These are phyloP conservation scores for Mimosa bimucronata DNA, from an alignment of 306 rosid genomes.

Conservation along the genomic window DNA sequence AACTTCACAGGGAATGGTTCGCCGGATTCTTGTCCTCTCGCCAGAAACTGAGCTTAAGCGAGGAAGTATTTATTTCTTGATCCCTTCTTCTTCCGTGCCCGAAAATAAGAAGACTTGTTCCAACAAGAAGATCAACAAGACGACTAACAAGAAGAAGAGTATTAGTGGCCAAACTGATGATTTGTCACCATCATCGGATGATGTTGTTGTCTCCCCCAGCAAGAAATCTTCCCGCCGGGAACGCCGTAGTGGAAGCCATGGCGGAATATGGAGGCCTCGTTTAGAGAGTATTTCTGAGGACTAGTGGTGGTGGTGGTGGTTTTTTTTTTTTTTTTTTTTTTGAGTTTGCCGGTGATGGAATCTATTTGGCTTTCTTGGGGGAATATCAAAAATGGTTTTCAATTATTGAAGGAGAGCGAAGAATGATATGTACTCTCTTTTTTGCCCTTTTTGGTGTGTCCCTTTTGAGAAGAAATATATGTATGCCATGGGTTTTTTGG, in stretches of 20 bases:
- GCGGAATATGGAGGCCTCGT: slow-evolving; percentile 71
- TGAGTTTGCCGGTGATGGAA: slow-evolving; percentile 37
- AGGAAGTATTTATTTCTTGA: slow-evolving; percentile 88
- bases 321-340: neutral
- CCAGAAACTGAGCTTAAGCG: slow-evolving; percentile 88
- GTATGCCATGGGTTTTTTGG: slow-evolving; percentile 33
- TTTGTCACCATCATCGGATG: slow-evolving; percentile 21
- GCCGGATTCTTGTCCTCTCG: slow-evolving; percentile 71
- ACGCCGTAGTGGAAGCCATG: slow-evolving; percentile 54
- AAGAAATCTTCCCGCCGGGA: slow-evolving; percentile 62
- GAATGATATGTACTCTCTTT: neutral
- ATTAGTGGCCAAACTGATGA: too few species aligned
- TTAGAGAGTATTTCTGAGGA: slow-evolving; percentile 80
- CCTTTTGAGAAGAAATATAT: slow-evolving; percentile 18
- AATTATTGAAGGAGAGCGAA: slow-evolving; percentile 40
- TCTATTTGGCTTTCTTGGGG: neutral
- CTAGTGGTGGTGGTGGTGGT: neutral
- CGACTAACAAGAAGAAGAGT: slow-evolving; percentile 30
- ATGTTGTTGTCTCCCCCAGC: slow-evolving; percentile 25
- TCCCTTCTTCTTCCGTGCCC: slow-evolving; percentile 71
- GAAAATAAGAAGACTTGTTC: slow-evolving; percentile 45
- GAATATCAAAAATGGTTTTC: slow-evolving; percentile 41
- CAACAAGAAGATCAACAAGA: slow-evolving; percentile 44
- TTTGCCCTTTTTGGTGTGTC: slow-evolving; percentile 26
- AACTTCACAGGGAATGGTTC: slow-evolving; percentile 71